phyloP scores from a whole-genome alignment of 163 green algal genomes.

The Chlorella variabilis region DNA sequence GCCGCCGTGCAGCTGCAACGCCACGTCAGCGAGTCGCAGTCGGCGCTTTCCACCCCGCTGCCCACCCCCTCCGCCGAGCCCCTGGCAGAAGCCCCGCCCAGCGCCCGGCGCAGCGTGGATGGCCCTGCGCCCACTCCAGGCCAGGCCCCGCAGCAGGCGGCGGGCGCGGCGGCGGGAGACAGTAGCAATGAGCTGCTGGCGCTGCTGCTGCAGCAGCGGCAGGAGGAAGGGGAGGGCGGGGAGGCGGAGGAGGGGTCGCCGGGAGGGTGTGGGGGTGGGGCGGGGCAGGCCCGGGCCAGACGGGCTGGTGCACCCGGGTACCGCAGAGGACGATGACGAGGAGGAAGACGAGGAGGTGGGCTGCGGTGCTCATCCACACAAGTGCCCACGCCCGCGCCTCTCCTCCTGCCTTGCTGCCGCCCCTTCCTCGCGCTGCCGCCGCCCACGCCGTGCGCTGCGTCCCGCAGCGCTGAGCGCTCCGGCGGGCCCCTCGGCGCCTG shows the following conservation, averaged over 20 bases:
- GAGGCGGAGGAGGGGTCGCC: background rate
- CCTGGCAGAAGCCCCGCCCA: background rate
- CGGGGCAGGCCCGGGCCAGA: background rate
- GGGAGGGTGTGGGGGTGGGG: background rate
- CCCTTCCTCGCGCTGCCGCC: no score
- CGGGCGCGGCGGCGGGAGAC: background rate
- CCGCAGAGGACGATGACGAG: slow-evolving; percentile 37
- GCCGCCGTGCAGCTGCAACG: slow-evolving; percentile 11
- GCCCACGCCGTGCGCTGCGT: no score
- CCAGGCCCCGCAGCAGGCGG: background rate
- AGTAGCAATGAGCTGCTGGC: slow-evolving; percentile 51
- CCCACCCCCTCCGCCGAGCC: background rate
- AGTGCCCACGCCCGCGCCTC: no score
- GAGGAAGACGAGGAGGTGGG: slow-evolving; percentile 15
- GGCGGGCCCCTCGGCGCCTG: background rate
- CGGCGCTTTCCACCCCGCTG: background rate
- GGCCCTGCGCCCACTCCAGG: background rate
- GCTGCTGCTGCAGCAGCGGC: slow-evolving; percentile 52
- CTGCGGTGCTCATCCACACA: background rate
- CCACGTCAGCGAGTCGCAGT: slow-evolving; percentile 10
- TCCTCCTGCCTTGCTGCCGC: no score
- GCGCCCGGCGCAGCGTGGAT: background rate
- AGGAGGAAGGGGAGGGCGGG: background rate
- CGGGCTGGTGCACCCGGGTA: background rate
- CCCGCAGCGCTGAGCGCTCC: no score